These are phyloP conservation scores for Daldinia sp. DNA, from an alignment of 2,329 filamentous ascomycete genomes.

Conservation along the genomic window DNA sequence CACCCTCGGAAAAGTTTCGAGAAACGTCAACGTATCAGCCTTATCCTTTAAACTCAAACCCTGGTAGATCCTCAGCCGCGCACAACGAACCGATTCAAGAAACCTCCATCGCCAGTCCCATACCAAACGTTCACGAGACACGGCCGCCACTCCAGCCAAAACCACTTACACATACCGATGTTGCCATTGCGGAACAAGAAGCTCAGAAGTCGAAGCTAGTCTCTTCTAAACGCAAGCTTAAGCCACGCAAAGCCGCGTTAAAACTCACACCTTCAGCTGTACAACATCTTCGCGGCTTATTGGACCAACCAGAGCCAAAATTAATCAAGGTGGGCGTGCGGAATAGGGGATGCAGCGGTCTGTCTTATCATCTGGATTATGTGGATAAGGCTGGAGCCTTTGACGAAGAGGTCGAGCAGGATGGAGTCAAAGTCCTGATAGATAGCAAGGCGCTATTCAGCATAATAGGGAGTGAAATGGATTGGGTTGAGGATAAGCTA, in stretches of 20 bases:
- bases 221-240: conserved; percentile 71
- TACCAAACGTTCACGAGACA: conserved; percentile 63
- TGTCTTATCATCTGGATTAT: conserved; percentile 94
- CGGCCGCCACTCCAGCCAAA: conserved; percentile 50
- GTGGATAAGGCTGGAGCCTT: conserved; percentile 89
- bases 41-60: conserved; percentile 58
- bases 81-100: conserved; percentile 55
- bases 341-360: conserved; percentile 91
- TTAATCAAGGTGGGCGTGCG: conserved; percentile 93
- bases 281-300: conserved; percentile 76
- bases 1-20: conserved; percentile 42
- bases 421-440: conserved; percentile 93
- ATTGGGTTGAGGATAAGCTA: conserved; percentile 96
- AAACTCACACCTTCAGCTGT: conserved; percentile 83
- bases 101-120: conserved; percentile 57
- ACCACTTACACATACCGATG: conserved; percentile 39
- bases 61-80: conserved; percentile 53
- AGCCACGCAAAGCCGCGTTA: conserved; percentile 90
- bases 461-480: conserved; percentile 99
- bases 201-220: conserved; percentile 71
- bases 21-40: conserved; percentile 57
- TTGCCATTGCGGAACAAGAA: conserved; percentile 67
- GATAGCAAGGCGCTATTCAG: conserved; percentile 98
- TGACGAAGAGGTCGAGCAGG: conserved; percentile 93
- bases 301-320: conserved; percentile 88